Conservation (phyloP, 1,284 basidiomycete genomes). For the Puccinia horiana region DNA sequence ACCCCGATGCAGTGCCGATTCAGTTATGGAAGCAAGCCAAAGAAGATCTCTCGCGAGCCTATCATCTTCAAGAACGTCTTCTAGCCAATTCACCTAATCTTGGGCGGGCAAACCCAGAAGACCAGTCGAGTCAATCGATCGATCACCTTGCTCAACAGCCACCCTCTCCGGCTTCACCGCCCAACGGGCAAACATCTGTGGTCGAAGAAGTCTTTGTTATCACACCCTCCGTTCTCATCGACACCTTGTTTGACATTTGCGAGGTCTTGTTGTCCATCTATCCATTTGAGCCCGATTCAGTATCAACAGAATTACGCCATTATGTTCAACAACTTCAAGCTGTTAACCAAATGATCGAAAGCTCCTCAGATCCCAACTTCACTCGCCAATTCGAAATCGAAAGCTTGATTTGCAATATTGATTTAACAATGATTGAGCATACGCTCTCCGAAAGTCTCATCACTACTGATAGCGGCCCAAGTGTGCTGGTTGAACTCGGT, state of each 20-base stretch:
- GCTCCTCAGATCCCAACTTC: not conserved
- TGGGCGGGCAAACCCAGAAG: not conserved
- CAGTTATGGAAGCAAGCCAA: constrained; percentile 25
- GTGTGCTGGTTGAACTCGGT: not conserved
- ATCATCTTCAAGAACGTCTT: constrained; percentile 29
- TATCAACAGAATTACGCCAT: not conserved
- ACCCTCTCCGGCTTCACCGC: not conserved
- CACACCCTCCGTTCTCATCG: constrained; percentile 40
- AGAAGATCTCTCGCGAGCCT: constrained; percentile 7
- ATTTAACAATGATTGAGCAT: constrained; percentile 23
- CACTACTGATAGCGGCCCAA: not conserved
- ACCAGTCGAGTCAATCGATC: not conserved
- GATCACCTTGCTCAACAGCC: not conserved
- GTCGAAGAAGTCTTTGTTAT: constrained; percentile 27
- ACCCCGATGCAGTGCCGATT: not conserved
- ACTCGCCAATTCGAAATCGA: constrained; percentile 29
- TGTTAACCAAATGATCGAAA: not conserved
- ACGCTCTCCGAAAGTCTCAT: not conserved
- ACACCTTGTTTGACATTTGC: constrained; percentile 33
- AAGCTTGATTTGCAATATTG: constrained; percentile 16
- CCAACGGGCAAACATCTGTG: not conserved
- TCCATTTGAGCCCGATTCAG: not conserved
- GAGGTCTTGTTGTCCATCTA: constrained; percentile 34
- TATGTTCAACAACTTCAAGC: constrained; percentile 9
- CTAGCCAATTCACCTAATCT: not conserved